Base-by-base conservation (phyloP, 805 yeast genomes). In the Kuraishia borneana region DNA sequence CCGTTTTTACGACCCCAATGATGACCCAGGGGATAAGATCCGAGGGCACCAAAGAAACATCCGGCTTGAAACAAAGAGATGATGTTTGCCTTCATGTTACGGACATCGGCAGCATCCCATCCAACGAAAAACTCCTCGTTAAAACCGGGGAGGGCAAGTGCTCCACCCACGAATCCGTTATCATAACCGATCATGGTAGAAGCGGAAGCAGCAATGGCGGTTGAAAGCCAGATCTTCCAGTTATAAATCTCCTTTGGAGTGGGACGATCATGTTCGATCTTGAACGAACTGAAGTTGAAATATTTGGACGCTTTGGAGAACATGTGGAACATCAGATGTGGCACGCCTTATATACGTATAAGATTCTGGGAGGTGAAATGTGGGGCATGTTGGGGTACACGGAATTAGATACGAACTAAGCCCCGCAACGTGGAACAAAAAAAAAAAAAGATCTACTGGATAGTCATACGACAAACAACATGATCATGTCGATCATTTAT, bases 131-230 rank as follows among this genome's bases (percentile, higher is more conserved):
- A 71, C 43, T 66, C 72, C 3, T 39, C 34, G 37, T 54, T 45
- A 47, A 71, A 71, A 3, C 71, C 61, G 6, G 46, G 51, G 30
- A 70, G 50, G 1, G 68, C 50, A n/a, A 68, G 62, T 4, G 71
- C 63, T n/a, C 71, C 68, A 8, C 76, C 76, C 33, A 70, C 66
- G 47, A 68, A 70, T 5, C 74, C 75, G 26, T 73, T 65, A 42
- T 70, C 77, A 45, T 70, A 70, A 10, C 76, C 76, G 36, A 70
- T 66, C 36, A 66, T 60, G 18, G 66, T 54, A 10, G 76, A 71
- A 5, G 70, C 75, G 21, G 64, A 52, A 2, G 70, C 63, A 5
- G 71, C 69, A 8, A 66, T 54, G 20, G 66, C 41, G 13, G 73
- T 68, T 34, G 63, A 50, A 19, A 57, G 37, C 31, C 61, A 61